These are phyloP conservation scores for Linnemannia schmuckeri DNA, from an alignment of 192 early-diverging fungal species.

Conservation along the genomic window DNA sequence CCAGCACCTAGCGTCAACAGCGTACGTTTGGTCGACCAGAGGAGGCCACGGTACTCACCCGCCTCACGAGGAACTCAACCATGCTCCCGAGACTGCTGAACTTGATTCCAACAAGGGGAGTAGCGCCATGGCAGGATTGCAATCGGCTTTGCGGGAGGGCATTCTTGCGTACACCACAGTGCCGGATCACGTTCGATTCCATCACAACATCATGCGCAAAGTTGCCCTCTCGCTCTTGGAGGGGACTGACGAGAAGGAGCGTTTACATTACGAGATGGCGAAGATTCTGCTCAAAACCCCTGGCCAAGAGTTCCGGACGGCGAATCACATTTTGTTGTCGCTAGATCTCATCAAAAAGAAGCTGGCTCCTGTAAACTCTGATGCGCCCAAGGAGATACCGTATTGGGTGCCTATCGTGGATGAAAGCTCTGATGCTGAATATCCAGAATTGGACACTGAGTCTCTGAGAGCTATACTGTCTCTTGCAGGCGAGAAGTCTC, in stretches of 20 bases:
- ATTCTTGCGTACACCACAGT: constrained; percentile 43
- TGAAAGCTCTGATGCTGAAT: neutral
- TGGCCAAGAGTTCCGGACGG: constrained; percentile 38
- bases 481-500: constrained; percentile 43
- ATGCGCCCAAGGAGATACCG: neutral
- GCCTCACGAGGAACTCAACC: neutral
- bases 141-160: constrained; percentile 34
- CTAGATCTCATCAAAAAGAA: constrained; percentile 37
- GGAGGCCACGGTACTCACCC: neutral
- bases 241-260: constrained; percentile 42
- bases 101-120: constrained; percentile 27
- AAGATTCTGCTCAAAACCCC: constrained; percentile 25
- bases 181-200: constrained; percentile 32
- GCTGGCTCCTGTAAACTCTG: neutral
- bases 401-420: constrained; percentile 37
- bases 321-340: constrained; percentile 37
- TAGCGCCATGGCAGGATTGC: constrained; percentile 47
- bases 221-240: constrained; percentile 30
- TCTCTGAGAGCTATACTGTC: constrained; percentile 31
- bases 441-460: constrained; percentile 2
- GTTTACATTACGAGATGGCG: constrained; percentile 49
- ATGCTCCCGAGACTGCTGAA: neutral
- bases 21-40: constrained; percentile 23
- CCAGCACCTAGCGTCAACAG: constrained; percentile 31
- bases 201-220: constrained; percentile 47